Base-by-base conservation (phyloP, 768 basidiomycete genomes). In the Mycena albidolilacea region DNA sequence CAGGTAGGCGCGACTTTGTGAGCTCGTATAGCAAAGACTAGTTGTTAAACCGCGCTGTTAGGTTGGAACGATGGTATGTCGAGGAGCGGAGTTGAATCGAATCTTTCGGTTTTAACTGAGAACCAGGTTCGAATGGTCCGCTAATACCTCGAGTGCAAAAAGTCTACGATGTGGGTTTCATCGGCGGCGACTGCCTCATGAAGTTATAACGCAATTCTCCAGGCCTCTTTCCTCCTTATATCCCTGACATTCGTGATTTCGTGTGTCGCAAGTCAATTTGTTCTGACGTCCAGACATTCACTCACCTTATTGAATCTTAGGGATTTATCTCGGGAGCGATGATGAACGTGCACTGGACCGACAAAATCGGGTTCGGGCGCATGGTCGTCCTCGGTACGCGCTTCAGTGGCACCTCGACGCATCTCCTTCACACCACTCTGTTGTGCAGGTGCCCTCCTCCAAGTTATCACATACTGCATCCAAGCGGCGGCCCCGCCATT, bases 401-500 rank as follows among this genome's bases (percentile, higher is more conserved):
- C 46, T 23, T 52, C 19, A 19, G 61, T 57, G 58, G 41, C 19
- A 23, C 46, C 9, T 41, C 23, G 21, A 64, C 66, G 55, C 19
- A 21, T 72, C 15, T 38, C 55, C n/a, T 70, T 59, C 11, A 69
- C n/a, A 21, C 30, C 30, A 19, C n/a, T 38, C 23, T 38, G 21
- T 50, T 17, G 11, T n/a, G 0, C 38, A 88, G 88, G 88, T 3
- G 81, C 89, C 0, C 50, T 82, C 35, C 79, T 75, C 8, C 89
- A 90, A 76, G 77, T 85, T 17, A 58, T 83, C 8, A 86, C 83
- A 9, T 91, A 87, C 71, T 78, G 81, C 10, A 80, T 90, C 30
- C 82, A 85, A 69, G 80, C 85, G 2, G 78, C 87, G 8, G 87
- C 82, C 8, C 89, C 87, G 0, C 89, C 90, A 1, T 91, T 90